These are phyloP conservation scores for Pleoardoris graminearum DNA, from an alignment of 2,329 filamentous ascomycete species.

Conservation along the genomic window DNA sequence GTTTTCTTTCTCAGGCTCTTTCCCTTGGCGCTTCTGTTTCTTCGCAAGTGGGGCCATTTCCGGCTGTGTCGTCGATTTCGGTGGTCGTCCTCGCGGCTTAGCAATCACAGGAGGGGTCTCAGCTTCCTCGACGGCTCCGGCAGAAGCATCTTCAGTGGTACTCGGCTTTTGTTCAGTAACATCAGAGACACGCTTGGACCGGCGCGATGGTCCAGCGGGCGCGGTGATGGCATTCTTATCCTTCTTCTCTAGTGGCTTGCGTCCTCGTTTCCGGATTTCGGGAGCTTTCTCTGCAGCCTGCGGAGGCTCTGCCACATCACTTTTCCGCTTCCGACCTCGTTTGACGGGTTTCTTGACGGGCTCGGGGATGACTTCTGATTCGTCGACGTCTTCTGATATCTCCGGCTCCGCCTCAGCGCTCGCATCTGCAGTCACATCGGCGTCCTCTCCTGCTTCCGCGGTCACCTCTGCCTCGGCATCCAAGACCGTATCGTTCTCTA, in stretches of 20 bases:
- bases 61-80: constrained; percentile 22
- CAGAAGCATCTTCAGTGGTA: constrained; percentile 26
- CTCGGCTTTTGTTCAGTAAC: constrained; percentile 34
- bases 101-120: constrained; percentile 21
- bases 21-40: constrained; percentile 14
- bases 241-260: constrained; percentile 18
- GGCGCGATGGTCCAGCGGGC: constrained; percentile 21
- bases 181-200: constrained; percentile 36
- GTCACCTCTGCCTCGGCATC: constrained; percentile 21
- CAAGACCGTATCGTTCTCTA: constrained; percentile 34
- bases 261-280: constrained; percentile 23
- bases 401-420: constrained; percentile 19
- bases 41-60: constrained; percentile 14
- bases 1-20: constrained; percentile 17
- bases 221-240: constrained; percentile 24
- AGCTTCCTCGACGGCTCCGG: constrained; percentile 29
- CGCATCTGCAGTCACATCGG: constrained; percentile 16
- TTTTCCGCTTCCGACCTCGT: constrained; percentile 37
- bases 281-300: constrained; percentile 20
- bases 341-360: constrained; percentile 30
- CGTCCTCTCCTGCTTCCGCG: constrained; percentile 10
- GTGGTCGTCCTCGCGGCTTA: constrained; percentile 33
- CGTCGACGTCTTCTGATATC: constrained; percentile 28
- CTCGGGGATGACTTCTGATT: constrained; percentile 33
- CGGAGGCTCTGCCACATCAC: constrained; percentile 24